phyloP scores from a whole-genome alignment of 768 basidiomycete species.

The Lyophyllum decastes region DNA sequence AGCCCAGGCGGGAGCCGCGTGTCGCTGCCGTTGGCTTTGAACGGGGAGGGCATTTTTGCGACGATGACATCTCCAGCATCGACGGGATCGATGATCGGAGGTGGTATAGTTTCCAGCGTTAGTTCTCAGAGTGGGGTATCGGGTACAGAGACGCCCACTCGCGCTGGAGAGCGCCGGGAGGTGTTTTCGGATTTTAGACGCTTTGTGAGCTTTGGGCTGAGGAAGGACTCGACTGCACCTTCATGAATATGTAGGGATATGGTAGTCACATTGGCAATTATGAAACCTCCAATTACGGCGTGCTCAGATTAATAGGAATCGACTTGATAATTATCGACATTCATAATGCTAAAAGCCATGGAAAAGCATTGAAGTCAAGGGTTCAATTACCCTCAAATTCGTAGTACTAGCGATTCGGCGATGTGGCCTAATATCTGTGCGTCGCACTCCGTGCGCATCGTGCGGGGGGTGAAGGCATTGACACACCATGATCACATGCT shows the following conservation, averaged over 20 bases:
- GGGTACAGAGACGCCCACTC: conserved; percentile 40
- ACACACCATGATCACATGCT: not conserved
- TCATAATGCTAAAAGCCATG: too few species aligned
- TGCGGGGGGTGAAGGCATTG: not conserved
- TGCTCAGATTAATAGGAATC: not conserved
- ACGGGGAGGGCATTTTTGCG: conserved; percentile 59
- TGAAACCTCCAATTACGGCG: not conserved
- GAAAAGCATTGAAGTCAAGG: not conserved
- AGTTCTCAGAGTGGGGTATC: conserved; percentile 36
- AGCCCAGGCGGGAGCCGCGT: conserved; percentile 70
- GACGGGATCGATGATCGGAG: conserved; percentile 55
- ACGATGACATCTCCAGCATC: conserved; percentile 62
- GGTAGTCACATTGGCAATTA: not conserved
- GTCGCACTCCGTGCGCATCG: too few species aligned
- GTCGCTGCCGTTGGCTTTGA: conserved; percentile 43
- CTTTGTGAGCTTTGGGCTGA: conserved; percentile 86
- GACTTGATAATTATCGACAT: too few species aligned
- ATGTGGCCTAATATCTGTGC: too few species aligned
- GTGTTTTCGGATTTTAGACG: conserved; percentile 88
- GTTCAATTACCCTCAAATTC: not conserved
- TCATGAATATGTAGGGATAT: conserved; percentile 13
- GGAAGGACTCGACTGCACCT: conserved; percentile 57
- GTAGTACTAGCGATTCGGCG: not conserved
- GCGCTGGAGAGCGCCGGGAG: conserved; percentile 61
- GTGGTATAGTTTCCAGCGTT: not conserved